Evolutionary conservation across 176 grass and related monocot genomes (phyloP).

Genomic region (Aegilops speltoides): DNA sequence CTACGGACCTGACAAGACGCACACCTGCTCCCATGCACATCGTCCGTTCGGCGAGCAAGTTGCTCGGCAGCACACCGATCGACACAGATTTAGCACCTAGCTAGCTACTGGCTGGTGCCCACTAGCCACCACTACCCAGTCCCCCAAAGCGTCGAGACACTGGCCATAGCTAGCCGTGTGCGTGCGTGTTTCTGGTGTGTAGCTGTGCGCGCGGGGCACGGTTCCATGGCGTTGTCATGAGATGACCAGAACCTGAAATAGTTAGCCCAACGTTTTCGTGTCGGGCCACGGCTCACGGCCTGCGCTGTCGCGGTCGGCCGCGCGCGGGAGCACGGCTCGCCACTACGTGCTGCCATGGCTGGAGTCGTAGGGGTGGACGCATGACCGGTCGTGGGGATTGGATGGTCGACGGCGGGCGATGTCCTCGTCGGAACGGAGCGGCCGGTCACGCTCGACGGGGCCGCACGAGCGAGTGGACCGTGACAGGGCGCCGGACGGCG

Average conservation of each 20-base stretch:
- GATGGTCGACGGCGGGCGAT: conserved; percentile 43
- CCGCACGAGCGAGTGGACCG: conserved; percentile 18
- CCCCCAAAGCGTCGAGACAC: neutral
- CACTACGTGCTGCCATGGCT: neutral
- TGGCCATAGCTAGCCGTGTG: neutral
- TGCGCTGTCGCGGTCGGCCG: neutral
- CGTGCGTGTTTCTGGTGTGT: neutral
- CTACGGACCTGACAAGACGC: neutral
- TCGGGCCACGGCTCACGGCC: neutral
- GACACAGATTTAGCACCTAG: neutral
- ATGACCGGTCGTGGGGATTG: conserved; percentile 26
- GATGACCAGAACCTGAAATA: conserved; percentile 43
- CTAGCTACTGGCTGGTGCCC: neutral
- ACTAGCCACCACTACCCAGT: neutral
- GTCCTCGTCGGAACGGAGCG: conserved; percentile 43
- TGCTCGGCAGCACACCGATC: neutral
- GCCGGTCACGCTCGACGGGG: conserved; percentile 26
- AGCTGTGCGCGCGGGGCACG: neutral
- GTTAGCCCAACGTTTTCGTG: conserved; percentile 31
- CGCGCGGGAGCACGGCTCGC: neutral
- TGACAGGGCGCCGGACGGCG: conserved; percentile 23
- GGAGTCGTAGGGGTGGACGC: conserved; percentile 19
- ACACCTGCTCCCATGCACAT: conserved; percentile 8
- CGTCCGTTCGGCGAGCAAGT: conserved; percentile 6
- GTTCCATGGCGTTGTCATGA: neutral